Evolutionary conservation across 768 basidiomycete species (phyloP).

Genomic region (Dendrothele bispora): DNA sequence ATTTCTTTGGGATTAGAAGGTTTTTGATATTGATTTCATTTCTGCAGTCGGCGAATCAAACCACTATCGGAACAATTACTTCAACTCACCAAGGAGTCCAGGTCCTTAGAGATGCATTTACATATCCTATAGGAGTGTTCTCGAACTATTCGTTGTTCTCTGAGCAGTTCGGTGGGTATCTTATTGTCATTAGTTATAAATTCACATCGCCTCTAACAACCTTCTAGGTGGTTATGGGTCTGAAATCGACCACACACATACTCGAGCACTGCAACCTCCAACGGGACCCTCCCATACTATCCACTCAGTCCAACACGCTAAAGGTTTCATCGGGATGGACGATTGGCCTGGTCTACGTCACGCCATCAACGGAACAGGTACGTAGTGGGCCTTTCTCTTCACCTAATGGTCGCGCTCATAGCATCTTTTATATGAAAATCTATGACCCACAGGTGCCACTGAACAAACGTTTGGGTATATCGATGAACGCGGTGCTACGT

Average conservation of each 20-base stretch:
- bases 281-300: constrained; percentile 22
- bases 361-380: constrained; percentile 31
- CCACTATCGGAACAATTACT: constrained; percentile 42
- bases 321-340: constrained; percentile 31
- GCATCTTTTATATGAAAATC: too few species aligned
- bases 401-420: too few species aligned
- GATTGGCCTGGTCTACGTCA: constrained; percentile 32
- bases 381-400: too few species aligned
- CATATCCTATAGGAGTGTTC: constrained; percentile 44
- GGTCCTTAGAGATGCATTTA: constrained; percentile 48
- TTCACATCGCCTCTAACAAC: not conserved
- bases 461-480: constrained; percentile 30
- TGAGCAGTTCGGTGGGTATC: constrained; percentile 23
- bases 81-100: constrained; percentile 50
- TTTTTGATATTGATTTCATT: not conserved
- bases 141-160: constrained; percentile 30
- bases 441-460: too few species aligned
- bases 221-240: constrained; percentile 27
- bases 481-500: constrained; percentile 27
- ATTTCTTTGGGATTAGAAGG: not conserved
- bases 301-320: constrained; percentile 29
- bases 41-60: constrained; percentile 51
- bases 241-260: constrained; percentile 28
- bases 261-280: constrained; percentile 25
- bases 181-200: not conserved